These are phyloP conservation scores for Pseudoscleropodium purum DNA, from an alignment of 225 moss, liverwort and hornwort species.

Conservation along the genomic window DNA sequence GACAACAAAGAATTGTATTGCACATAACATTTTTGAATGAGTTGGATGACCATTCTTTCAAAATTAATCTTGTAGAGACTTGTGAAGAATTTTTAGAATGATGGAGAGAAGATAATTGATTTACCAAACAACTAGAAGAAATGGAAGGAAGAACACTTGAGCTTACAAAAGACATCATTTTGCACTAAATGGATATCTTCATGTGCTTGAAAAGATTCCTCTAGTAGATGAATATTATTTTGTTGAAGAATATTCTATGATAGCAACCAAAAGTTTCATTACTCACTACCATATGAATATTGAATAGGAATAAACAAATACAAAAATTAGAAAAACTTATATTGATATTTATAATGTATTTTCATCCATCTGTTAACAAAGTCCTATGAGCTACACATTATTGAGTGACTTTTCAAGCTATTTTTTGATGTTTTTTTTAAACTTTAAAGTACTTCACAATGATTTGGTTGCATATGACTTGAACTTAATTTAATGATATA, in stretches of 20 bases:
- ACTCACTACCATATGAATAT: background rate
- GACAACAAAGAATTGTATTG: background rate
- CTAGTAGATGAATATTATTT: background rate
- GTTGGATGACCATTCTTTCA: background rate
- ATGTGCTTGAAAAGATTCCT: background rate
- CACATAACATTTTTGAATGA: background rate
- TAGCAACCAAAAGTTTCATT: background rate
- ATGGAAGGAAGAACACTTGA: background rate
- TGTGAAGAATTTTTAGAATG: background rate
- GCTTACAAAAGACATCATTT: background rate
- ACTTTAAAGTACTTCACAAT: no score
- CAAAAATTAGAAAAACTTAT: background rate
- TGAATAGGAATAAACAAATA: background rate
- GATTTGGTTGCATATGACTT: background rate
- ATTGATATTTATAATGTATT: background rate
- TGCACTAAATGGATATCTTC: fast-evolving
- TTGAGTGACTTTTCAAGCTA: background rate
- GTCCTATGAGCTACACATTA: background rate
- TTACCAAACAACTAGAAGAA: background rate
- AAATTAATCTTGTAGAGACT: background rate
- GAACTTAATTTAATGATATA: background rate
- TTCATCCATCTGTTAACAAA: background rate
- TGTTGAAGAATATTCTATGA: background rate
- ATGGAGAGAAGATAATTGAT: background rate
- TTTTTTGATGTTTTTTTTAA: background rate